Evolutionary conservation across 2,329 filamentous ascomycete genomes (phyloP).

Genomic region (Aspergillus sp.): DNA sequence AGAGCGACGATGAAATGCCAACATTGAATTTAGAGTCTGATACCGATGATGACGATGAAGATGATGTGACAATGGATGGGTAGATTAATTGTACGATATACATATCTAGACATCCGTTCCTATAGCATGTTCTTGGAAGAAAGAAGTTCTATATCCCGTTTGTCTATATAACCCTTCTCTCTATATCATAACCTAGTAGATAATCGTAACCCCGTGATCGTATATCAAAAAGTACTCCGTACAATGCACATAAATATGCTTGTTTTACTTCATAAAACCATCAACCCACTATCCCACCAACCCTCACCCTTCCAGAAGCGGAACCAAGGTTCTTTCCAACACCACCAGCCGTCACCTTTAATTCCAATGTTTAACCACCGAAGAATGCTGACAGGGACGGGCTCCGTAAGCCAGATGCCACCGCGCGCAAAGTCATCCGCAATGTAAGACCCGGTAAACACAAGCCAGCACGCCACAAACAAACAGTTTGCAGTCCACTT

Average conservation of each 20-base stretch:
- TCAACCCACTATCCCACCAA: conserved; percentile 56
- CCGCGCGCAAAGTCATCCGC: conserved; percentile 66
- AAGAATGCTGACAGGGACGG: conserved; percentile 66
- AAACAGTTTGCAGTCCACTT: conserved; percentile 51
- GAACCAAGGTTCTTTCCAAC: conserved; percentile 52
- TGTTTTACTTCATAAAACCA: conserved; percentile 17
- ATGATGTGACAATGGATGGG: conserved; percentile 21
- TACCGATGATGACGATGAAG: conserved; percentile 39
- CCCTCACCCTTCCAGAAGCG: conserved; percentile 52
- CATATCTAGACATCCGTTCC: too few species aligned
- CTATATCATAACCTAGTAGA: too few species aligned
- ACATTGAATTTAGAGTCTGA: conserved; percentile 41
- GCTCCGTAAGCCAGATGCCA: conserved; percentile 74
- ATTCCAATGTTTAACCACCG: conserved; percentile 57
- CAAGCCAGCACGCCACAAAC: conserved; percentile 60
- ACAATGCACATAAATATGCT: background rate
- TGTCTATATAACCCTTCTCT: background rate
- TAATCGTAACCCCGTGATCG: too few species aligned
- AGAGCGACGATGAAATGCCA: conserved; percentile 44
- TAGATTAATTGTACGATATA: conserved; percentile 4
- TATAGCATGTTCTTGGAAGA: background rate
- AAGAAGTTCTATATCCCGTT: background rate
- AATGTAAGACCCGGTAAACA: conserved; percentile 56
- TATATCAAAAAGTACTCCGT: too few species aligned
- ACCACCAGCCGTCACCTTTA: conserved; percentile 56